These are phyloP conservation scores for Mycena vulgaris DNA, from an alignment of 768 basidiomycete genomes.

Conservation along the genomic window DNA sequence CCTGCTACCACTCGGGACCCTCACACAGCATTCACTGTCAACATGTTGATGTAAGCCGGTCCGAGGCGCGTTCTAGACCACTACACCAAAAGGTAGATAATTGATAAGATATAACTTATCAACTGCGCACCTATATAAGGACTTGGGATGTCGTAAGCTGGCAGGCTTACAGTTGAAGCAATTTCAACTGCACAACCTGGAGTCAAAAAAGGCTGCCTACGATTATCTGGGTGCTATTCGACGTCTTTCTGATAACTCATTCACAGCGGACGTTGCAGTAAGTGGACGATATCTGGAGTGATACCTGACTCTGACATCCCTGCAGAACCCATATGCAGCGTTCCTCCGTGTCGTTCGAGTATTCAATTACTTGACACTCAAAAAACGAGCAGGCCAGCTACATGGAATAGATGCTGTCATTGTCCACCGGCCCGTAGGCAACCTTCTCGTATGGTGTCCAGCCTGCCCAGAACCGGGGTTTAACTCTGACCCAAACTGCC, in stretches of 20 bases:
- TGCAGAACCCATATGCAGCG: slow-evolving; percentile 37
- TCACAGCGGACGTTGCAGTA: slow-evolving; percentile 39
- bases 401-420: slow-evolving; percentile 43
- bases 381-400: slow-evolving; percentile 39
- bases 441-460: slow-evolving; percentile 40
- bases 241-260: slow-evolving; percentile 42
- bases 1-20: slow-evolving; percentile 45
- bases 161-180: too few relatives aligned
- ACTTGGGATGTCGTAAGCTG: too few relatives aligned
- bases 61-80: too few relatives aligned
- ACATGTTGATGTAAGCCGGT: too few relatives aligned
- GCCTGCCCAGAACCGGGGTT: slow-evolving; percentile 42
- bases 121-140: too few relatives aligned
- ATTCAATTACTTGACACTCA: slow-evolving; percentile 36
- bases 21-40: slow-evolving; percentile 43
- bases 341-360: slow-evolving; percentile 43
- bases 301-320: background rate
- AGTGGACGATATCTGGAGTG: background rate
- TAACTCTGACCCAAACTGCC: slow-evolving; percentile 33
- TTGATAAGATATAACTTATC: too few relatives aligned
- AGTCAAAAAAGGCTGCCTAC: slow-evolving; percentile 44
- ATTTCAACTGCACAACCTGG: slow-evolving; percentile 44
- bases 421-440: slow-evolving; percentile 33
- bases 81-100: too few relatives aligned
- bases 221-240: slow-evolving; percentile 45